Evolutionary conservation across 169 alveolate genomes (phyloP).

Genomic region (Plasmodium gonderi): DNA sequence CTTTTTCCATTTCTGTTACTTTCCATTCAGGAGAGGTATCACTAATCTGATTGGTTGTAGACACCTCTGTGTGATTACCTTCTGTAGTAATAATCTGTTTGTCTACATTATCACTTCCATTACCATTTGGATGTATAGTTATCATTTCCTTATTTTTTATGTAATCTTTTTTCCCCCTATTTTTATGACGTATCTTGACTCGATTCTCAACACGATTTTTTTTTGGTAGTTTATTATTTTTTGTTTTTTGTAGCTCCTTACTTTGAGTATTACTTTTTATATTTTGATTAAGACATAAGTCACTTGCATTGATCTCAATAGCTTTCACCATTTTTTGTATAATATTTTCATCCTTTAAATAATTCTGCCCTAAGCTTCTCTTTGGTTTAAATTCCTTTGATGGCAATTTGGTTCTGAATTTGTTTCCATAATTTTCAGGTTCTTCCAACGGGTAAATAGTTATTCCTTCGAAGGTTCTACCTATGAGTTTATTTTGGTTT

Average conservation of each 20-base stretch:
- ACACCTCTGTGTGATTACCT: too few relatives aligned
- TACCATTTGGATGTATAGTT: too few relatives aligned
- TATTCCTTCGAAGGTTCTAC: slow-evolving; percentile 56
- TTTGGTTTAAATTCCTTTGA: slow-evolving; percentile 84
- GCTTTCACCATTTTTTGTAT: slow-evolving; percentile 56
- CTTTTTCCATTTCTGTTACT: neutral
- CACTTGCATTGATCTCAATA: slow-evolving; percentile 1
- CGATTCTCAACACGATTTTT: neutral
- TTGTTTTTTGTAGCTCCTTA: neutral
- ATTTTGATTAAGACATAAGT: neutral
- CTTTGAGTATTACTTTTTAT: neutral
- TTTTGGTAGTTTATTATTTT: neutral
- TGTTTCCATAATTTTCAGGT: neutral
- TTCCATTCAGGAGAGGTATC: too few relatives aligned
- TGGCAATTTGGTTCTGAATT: slow-evolving; percentile 25
- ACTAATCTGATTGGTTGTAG: too few relatives aligned
- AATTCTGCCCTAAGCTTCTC: slow-evolving; percentile 89
- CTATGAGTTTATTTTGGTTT: neutral
- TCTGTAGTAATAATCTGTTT: too few relatives aligned
- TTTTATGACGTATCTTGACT: neutral
- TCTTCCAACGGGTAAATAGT: slow-evolving; percentile 32
- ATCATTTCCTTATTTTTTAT: neutral
- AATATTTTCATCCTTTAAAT: slow-evolving; percentile 83
- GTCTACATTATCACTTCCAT: too few relatives aligned
- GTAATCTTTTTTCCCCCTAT: neutral